Base-by-base conservation (phyloP, 2,329 filamentous ascomycete species). In the Neocucurbitaria cava region DNA sequence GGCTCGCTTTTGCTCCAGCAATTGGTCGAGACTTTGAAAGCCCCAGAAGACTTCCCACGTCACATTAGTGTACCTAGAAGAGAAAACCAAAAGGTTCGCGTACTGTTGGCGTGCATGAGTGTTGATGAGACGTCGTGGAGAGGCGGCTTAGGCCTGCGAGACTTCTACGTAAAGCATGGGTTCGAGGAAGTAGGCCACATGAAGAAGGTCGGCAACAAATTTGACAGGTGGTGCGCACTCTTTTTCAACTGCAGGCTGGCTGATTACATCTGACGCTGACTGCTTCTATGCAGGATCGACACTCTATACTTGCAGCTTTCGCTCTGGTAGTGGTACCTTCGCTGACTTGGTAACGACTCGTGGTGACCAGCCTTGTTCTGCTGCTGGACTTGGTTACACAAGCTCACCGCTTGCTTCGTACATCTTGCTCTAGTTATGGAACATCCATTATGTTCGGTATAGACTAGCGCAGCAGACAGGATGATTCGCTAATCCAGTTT, bases 121-220 rank as follows among this genome's bases (percentile, higher is more conserved):
- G 66, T 78, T 18, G 74, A 78, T 61, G 66, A 72, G 17, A 62
- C 69, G 2, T 64, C 64, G 4, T 70, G 62, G 50, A 65, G 66
- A 7, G 59, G 67, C 0, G 75, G 73, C 0, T 64, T 77, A 33
- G 68, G 61, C 0, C 51, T 78, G 38, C 63, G 72, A 49, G 69
- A 70, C 43, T 78, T 73, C 71, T 79, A 77, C 52, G 49, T 69
- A n/a, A 60, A 67, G 42, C 69, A 72, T 51, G 76, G 77, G 0
- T 79, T 79, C 60, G 62, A 72, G 23, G 66, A 78, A 51, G 65
- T 71, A 2, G 77, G 76, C 18, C 69, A 75, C 46, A 53, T 79
- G 54, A 68, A 74, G 39, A 68, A 68, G 5, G 71, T 77, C 20
- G 77, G 76, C 3, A 70, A 65, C 47, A 79, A 79, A 54, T 70